Evolutionary conservation across 2,329 filamentous ascomycete species (phyloP), one percentile per base, ranked within the genome.

Genomic region (Zymoseptoria pseudotritici): DNA sequence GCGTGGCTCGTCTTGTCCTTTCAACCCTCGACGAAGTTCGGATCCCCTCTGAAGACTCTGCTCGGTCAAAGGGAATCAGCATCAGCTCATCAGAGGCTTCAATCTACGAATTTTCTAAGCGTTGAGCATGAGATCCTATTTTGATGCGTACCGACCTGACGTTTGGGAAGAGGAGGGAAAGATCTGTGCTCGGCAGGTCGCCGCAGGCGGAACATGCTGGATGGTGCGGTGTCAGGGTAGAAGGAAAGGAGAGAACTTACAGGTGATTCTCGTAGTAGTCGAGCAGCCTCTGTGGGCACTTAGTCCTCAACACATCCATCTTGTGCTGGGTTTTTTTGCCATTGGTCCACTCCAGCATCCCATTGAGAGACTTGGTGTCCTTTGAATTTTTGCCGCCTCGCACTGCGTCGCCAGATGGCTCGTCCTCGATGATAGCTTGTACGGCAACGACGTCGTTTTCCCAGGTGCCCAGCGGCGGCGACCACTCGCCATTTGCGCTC

Each of bases 261-360:
- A 75, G 62, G 59, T 75, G 73, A 51, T 65, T 62, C 63, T 74
- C 73, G 61, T 74, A 75, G 57, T 74, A 75, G 36, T 72, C 69
- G 22, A 75, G 67, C 54, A 75, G 58, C 58, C 87, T 89, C 70
- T 93, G 89, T 0, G 90, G 90, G 66, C 88, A 91, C 66, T 90
- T 86, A 68, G 85, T 82, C 68, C 92, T 89, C 7, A 91, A 81
- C 13, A 86, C 80, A 20, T 79, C 73, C 17, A 89, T 84, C 9
- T 84, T 80, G 68, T 93, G 89, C 69, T 89, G 86, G 0, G 88
- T 89, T 77, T 90, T 91, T 54, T 83, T 79, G 8, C 85, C 85
- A 61, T 87, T 85, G 67, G 85, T 86, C 89, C 90, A 93, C 11
- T 84, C 83, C 31, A 92, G 75, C 66, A 87, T 90, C 0, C 88